These are phyloP conservation scores for Rhytidiadelphus loreus DNA, from an alignment of 225 moss, liverwort and hornwort genomes.

Conservation along the genomic window DNA sequence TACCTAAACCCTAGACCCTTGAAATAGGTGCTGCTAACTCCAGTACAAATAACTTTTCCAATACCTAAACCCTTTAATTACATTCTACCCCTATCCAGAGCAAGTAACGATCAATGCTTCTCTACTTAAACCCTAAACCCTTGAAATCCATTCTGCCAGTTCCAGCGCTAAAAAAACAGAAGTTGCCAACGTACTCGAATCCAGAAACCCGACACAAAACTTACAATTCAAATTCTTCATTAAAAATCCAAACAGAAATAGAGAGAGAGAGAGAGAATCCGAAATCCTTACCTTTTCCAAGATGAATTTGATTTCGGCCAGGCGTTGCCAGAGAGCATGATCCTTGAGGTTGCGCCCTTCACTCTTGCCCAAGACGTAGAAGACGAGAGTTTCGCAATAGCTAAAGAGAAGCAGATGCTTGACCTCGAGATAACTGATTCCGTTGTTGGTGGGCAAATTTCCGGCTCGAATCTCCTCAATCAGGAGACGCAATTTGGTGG, in stretches of 20 bases:
- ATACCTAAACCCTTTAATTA: not conserved
- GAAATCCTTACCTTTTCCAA: slow-evolving; percentile 30
- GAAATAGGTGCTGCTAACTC: not conserved
- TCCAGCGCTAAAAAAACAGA: not conserved
- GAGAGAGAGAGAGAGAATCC: not conserved
- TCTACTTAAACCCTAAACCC: not conserved
- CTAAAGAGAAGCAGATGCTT: slow-evolving; percentile 54
- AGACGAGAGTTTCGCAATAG: slow-evolving; percentile 42
- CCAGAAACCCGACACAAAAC: not conserved
- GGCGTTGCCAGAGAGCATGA: slow-evolving; percentile 42
- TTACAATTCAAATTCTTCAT: not conserved
- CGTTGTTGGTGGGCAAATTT: slow-evolving; percentile 15
- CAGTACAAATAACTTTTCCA: not conserved
- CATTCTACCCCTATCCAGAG: not conserved
- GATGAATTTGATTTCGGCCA: slow-evolving; percentile 47
- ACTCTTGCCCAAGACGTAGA: slow-evolving; percentile 19
- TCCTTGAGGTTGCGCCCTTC: slow-evolving; percentile 25
- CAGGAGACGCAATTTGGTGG: slow-evolving; percentile 19
- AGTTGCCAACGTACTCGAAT: not conserved
- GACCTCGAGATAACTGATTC: slow-evolving; percentile 48
- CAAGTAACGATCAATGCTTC: not conserved
- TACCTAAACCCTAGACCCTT: not conserved
- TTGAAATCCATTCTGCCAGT: not conserved
- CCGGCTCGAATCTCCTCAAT: slow-evolving; percentile 29
- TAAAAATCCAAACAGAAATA: not conserved